Evolutionary conservation across 345 rosid species (phyloP), one percentile per base, ranked within the genome.

Genomic region (Rhodamnia rubescens): DNA sequence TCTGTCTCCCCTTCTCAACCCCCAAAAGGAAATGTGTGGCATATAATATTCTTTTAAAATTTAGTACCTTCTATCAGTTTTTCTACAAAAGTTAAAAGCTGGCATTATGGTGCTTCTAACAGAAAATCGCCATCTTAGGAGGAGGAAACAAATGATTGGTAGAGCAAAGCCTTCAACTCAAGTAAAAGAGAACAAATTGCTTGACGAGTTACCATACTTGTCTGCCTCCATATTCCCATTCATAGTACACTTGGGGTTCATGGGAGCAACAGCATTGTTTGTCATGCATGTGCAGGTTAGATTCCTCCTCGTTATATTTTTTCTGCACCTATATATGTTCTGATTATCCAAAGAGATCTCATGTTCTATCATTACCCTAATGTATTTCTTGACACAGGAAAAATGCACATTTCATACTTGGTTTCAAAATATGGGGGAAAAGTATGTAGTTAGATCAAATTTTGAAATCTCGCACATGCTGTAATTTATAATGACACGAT

Each of bases 271-370:
- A 6, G 94, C 98, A 29, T 92, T 97, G 86, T 93, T 96, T 78
- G 87, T 96, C 88, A 94, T 95, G 99, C 98, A 97, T 84, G 98
- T 95, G 74, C 98, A 96, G 98, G 99, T 94, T 36, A 36, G 78
- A 69, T 18, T 36, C 47, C 47, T 69, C 22, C 78, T 36, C 18
- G 44, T 64, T 36, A 32, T 18, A 16, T 18, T 69, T 69, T 9
- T 36, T 32, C 47, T 36, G 78, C 78, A 36, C 78, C 26, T 36
- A 18, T 36, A 36, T 44, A 36, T 32, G 5, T 20, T 18, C 26
- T 1, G 47, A 36, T 36, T 32, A 64, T 18, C 78, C 78, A 69
- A 32, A 36, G 78, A 69, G 24, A 69, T 69, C 47, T 69, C 78
- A 18, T 69, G 78, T 69, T 69, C 24, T 69, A 69, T 69, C 21